Base-by-base conservation (phyloP, 805 yeast species). In the Maudiozyma serrabonitensis region DNA sequence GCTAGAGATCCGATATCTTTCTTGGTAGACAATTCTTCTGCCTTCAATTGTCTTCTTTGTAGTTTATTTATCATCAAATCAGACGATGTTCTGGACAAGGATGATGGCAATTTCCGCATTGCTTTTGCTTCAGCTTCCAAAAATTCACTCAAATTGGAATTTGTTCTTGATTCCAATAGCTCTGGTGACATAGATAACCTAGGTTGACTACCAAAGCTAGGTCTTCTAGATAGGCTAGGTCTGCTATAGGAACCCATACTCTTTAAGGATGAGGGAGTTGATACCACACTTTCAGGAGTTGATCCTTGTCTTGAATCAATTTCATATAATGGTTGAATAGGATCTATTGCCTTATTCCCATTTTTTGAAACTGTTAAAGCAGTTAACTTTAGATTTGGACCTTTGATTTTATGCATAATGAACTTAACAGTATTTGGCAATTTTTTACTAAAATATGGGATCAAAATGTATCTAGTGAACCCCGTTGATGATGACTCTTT, bases 401-500 rank as follows among this genome's bases (percentile, higher is more conserved):
- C 77, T 51, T 76, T 79, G 45, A 79, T 66, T 48, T 72, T 75
- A 19, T 69, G 70, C 6, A 77, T 66, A 21, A 78, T 63, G 51
- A 71, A 73, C 45, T 69, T 70, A 8, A 77, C 71, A 4, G 75
- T 63, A 40, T 65, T 56, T 0, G 84, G 84, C 4, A 78, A 61
- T 51, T 67, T 72, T 49, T 72, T 73, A 46, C 69, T 74, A 57
- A 69, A 80, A 60, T 73, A 78, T 0, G 84, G 84, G 1, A 79
- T 69, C 2, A 80, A 51, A 8, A 79, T 77, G 52, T 74, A 75
- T 3, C 73, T 77, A 38, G 77, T 61, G 56, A 78, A 80, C 4
- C 79, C 80, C 18, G 62, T 54, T 0, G 75, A 65, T 13, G 74
- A 70, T 6, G 69, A 64, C 43, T 73, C 76, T 41, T 65, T 67